These are phyloP conservation scores for Yamadazyma epiphylla DNA, from an alignment of 1,139 yeast species.

Conservation along the genomic window DNA sequence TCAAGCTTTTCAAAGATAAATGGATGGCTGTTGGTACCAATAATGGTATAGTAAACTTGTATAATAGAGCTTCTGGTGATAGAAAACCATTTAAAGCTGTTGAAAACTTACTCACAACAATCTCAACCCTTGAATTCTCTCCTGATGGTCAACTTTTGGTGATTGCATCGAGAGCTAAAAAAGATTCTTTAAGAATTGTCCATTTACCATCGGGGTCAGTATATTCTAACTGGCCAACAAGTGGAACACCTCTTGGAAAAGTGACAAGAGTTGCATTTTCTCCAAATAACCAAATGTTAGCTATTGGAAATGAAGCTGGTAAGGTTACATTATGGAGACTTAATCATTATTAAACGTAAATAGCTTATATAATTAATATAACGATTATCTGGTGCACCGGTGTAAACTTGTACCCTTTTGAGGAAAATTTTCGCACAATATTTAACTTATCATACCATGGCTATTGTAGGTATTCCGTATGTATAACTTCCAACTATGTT, in stretches of 20 bases:
- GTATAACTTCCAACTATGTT: constrained; percentile 14
- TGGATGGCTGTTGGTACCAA: constrained; percentile 89
- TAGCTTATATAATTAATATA: neutral
- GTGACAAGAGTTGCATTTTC: constrained; percentile 83
- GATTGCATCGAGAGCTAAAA: constrained; percentile 79
- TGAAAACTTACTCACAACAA: constrained; percentile 79
- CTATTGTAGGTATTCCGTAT: constrained; percentile 38
- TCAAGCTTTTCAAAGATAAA: constrained; percentile 63
- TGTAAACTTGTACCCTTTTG: no score
- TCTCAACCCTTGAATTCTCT: constrained; percentile 70
- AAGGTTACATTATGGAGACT: constrained; percentile 86
- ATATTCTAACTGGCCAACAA: constrained; percentile 95
- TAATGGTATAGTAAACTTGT: constrained; percentile 86
- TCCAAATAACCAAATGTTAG: constrained; percentile 78
- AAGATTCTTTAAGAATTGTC: constrained; percentile 82
- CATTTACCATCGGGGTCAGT: constrained; percentile 88
- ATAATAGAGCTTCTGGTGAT: constrained; percentile 51
- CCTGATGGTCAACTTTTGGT: constrained; percentile 88
- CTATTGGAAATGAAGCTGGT: constrained; percentile 90
- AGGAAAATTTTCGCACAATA: neutral
- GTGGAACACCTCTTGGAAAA: constrained; percentile 91
- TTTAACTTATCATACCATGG: no score
- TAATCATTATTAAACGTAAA: constrained; percentile 57
- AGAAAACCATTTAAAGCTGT: constrained; percentile 54
- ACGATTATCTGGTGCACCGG: no score